These are phyloP conservation scores for Micractinium conductrix DNA, from an alignment of 139 green algal species.

Conservation along the genomic window DNA sequence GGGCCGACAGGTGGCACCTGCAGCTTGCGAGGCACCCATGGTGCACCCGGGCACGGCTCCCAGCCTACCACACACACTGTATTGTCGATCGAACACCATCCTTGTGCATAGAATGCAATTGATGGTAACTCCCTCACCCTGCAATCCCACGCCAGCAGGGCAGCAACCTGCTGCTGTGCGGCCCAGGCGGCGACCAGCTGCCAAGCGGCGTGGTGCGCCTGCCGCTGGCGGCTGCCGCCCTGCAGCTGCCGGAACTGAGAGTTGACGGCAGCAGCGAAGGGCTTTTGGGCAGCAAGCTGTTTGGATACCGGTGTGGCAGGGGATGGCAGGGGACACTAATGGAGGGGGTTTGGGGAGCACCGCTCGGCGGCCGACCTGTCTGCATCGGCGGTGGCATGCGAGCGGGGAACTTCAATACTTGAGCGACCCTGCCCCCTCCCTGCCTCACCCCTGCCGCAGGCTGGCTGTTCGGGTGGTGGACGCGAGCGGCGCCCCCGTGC, in stretches of 20 bases:
- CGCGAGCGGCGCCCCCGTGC: background rate
- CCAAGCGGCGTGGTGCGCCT: background rate
- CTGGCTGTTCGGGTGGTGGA: constrained; percentile 10
- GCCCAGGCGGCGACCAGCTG: background rate
- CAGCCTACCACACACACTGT: background rate
- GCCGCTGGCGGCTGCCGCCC: background rate
- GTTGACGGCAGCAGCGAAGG: constrained; percentile 19
- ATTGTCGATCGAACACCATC: background rate
- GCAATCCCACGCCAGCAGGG: background rate
- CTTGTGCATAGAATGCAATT: background rate
- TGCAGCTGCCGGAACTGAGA: background rate
- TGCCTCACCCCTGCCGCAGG: background rate
- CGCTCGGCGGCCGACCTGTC: too few species aligned
- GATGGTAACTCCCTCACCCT: background rate
- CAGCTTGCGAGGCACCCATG: background rate
- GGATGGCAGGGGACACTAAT: too few species aligned
- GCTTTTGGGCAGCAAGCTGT: constrained; percentile 16
- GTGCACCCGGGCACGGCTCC: too few species aligned
- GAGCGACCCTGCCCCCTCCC: too few species aligned
- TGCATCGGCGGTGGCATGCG: too few species aligned
- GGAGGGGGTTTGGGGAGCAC: too few species aligned
- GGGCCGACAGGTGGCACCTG: too few species aligned
- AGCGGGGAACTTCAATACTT: too few species aligned
- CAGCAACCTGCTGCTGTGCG: constrained; percentile 13
- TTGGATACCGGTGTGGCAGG: constrained; percentile 1